These are phyloP conservation scores for Fusarium setosum DNA, from an alignment of 2,329 filamentous ascomycete genomes.

Conservation along the genomic window DNA sequence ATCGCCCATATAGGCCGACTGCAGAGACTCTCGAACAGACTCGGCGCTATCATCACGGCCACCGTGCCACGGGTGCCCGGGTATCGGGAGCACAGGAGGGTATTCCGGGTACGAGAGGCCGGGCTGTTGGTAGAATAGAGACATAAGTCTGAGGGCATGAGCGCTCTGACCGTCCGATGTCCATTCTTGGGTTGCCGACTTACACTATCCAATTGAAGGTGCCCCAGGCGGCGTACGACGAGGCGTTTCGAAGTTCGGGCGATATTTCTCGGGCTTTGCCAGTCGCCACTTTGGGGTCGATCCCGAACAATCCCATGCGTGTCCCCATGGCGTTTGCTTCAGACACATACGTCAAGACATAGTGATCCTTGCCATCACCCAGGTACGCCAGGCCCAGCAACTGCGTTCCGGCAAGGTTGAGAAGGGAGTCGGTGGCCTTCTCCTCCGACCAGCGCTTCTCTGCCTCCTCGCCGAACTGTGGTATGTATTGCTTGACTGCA, in stretches of 20 bases:
- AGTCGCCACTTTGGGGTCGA: constrained; percentile 1
- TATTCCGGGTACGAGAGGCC: constrained; percentile 37
- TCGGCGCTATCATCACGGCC: not conserved
- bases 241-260: constrained; percentile 16
- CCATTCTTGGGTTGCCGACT: constrained; percentile 20
- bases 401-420: constrained; percentile 46
- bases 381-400: constrained; percentile 49
- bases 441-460: constrained; percentile 16
- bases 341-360: constrained; percentile 44
- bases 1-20: constrained; percentile 37
- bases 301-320: constrained; percentile 46
- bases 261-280: constrained; percentile 17
- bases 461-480: constrained; percentile 18
- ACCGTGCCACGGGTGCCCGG: constrained; percentile 16
- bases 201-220: constrained; percentile 54
- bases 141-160: constrained; percentile 21
- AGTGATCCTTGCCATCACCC: constrained; percentile 50
- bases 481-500: not conserved
- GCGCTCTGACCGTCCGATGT: not conserved
- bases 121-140: constrained; percentile 38
- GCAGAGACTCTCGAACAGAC: not conserved
- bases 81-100: constrained; percentile 37
- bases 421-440: constrained; percentile 18
- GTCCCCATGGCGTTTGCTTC: constrained; percentile 45
- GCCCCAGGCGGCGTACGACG: constrained; percentile 44